phyloP scores from a whole-genome alignment of 2,329 filamentous ascomycete species.

The Aspergillus phoenicis region DNA sequence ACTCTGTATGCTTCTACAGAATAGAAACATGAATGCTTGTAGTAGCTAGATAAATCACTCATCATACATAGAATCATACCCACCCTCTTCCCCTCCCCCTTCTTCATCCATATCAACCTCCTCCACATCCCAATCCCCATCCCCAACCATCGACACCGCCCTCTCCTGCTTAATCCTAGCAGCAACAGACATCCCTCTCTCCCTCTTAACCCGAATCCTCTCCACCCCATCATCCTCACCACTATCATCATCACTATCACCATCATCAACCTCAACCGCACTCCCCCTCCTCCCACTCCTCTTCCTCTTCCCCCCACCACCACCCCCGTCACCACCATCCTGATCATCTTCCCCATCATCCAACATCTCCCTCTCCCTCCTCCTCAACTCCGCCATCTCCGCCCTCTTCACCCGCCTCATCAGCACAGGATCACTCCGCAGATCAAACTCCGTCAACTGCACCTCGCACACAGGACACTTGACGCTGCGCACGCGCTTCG shows the following conservation, averaged over 20 bases:
- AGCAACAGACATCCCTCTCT: background rate
- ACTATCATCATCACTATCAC: background rate
- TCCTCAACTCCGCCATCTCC: constrained; percentile 23
- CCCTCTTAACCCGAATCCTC: background rate
- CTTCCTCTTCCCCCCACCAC: background rate
- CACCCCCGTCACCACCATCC: background rate
- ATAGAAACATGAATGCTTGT: background rate
- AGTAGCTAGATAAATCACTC: background rate
- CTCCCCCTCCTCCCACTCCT: background rate
- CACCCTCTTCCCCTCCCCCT: background rate
- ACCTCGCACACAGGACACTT: constrained; percentile 49
- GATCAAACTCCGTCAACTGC: constrained; percentile 39
- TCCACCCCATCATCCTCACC: background rate
- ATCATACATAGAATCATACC: background rate
- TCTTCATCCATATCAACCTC: background rate
- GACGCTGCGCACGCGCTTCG: constrained; percentile 30
- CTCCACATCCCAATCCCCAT: background rate
- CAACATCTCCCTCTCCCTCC: background rate
- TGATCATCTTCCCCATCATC: constrained; percentile 13
- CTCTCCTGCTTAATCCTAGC: constrained; percentile 2
- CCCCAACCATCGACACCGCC: background rate
- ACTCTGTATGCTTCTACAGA: too few relatives aligned
- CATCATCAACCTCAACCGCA: background rate
- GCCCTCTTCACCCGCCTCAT: constrained; percentile 42
- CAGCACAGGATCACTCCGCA: constrained; percentile 45